Evolutionary conservation across 2,329 filamentous ascomycete species (phyloP), one percentile per base, ranked within the genome.

Genomic region (Trichoderma aggressivum): DNA sequence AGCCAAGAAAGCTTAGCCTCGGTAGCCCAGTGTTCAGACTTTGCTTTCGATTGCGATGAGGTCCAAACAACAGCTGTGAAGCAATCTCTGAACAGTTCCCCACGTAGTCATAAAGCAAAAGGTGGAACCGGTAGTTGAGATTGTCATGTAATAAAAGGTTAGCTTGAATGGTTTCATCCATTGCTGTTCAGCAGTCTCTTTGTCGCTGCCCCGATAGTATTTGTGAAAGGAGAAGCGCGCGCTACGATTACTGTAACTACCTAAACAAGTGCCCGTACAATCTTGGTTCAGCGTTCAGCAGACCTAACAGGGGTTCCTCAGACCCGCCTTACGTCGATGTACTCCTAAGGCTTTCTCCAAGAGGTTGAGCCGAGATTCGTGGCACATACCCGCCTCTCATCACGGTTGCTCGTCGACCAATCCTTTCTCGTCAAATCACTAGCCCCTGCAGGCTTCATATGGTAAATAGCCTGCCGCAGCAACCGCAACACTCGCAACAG

Each of bases 81-180:
- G 18, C 16, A 43, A 43, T 7, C 10, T 5, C 16, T 16, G 7
- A 43, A 43, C 39, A 10, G 3, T n/a, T n/a, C 7, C 16, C 39
- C 2, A 43, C 16, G 7, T 2, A 43, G 3, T n/a, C 18, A 0
- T n/a, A n/a, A 10, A 10, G 3, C 7, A 7, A 5, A 5, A 10
- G n/a, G 39, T n/a, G 18, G 39, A 43, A n/a, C 16, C 5, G n/a
- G 2, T 16, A 1, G 16, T 18, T 18, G 16, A 8, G 1, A 16
- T 18, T 6, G n/a, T 39, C 18, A 18, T 43, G 3, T 10, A 43
- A 43, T 43, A 16, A n/a, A 43, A n/a, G 3, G 39, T 43, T n/a
- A 43, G 18, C 16, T 43, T 10, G 16, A 43, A n/a, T n/a, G 16
- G 16, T 43, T 43, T 10, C 7, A 43, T n/a, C 5, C 39, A 10